A percentile compares a stretch with the other conserved stretches of the same genome.
Conservation (phyloP, 768 basidiomycete species). For the Epithele typhae region DNA sequence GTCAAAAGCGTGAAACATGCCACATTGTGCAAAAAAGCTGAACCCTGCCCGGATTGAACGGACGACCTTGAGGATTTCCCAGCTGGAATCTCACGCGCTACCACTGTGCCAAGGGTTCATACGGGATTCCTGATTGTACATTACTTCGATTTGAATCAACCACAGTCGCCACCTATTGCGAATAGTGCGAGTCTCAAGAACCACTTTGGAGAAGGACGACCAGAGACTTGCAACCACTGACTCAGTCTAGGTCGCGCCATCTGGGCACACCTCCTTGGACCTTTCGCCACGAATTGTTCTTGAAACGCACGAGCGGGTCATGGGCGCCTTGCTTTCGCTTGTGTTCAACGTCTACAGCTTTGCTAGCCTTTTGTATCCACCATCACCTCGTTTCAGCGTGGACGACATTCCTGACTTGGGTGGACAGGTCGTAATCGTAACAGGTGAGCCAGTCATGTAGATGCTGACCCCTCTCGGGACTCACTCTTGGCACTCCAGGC, state of each 20-base stretch:
- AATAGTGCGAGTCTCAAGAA: no score
- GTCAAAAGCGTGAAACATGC: no score
- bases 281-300: no score
- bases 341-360: not conserved
- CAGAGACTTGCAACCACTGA: no score
- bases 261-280: no score
- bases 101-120: slow-evolving; percentile 20
- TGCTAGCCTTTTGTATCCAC: slow-evolving; percentile 29
- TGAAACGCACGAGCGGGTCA: no score
- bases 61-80: slow-evolving; percentile 20
- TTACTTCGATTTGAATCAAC: not conserved
- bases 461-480: not conserved
- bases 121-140: not conserved
- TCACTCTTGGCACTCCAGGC: slow-evolving; percentile 4
- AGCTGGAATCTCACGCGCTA: slow-evolving; percentile 19
- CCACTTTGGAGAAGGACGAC: no score
- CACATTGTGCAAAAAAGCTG: no score
- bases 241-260: no score
- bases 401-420: slow-evolving; percentile 44
- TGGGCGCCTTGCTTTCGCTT: not conserved
- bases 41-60: slow-evolving; percentile 22
- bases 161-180: no score
- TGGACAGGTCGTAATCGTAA: slow-evolving; percentile 33
- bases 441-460: slow-evolving; percentile 22
- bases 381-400: slow-evolving; percentile 18